Evolutionary conservation across 2,329 filamentous ascomycete genomes (phyloP), one percentile per base, ranked within the genome.

Genomic region (Gaeumannomyces tritici): DNA sequence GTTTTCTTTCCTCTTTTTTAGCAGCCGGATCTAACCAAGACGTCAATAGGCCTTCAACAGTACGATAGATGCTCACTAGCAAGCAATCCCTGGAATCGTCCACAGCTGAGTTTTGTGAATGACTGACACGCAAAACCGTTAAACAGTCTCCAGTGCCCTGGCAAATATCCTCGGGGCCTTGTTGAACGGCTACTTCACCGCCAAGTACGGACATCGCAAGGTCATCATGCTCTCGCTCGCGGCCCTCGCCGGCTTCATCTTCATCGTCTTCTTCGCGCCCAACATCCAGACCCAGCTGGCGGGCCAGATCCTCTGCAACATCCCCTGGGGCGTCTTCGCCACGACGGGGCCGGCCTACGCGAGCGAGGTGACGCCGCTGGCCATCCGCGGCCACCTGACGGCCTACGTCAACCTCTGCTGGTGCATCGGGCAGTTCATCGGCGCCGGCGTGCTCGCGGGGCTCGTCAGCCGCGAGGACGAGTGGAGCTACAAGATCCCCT

Each of bases 41-140:
- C 82, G n/a, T n/a, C 82, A 84, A 69, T 75, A 80, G 26, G 77
- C 73, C 2, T 73, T 85, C 57, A 75, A 74, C 66, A 71, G 69
- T 59, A 69, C 73, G 55, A 71, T 1, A 4, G 11, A 42, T 42
- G 15, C 15, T 18, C 35, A 42, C 5, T 18, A 42, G 7, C 35
- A 4, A 18, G 35, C 15, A 18, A 15, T 6, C 15, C 13, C 4
- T 13, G 35, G 7, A 42, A 15, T 15, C 13, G 33, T 13, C 12
- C 4, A 13, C n/a, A n/a, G n/a, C n/a, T n/a, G 5, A 35, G 4
- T 42, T 18, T 42, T 18, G 15, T 42, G 15, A 42, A 42, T 5
- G 18, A 18, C 35, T 42, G 15, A 42, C 15, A 18, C 15, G 13
- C 15, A 18, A 42, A 13, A 13, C 13, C 11, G 35, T 42, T n/a